Percentiles rank a stretch among this genome's conserved stretches.
These are phyloP conservation scores for Diaporthe destruens DNA, from an alignment of 2,329 filamentous ascomycete genomes.

Conservation along the genomic window DNA sequence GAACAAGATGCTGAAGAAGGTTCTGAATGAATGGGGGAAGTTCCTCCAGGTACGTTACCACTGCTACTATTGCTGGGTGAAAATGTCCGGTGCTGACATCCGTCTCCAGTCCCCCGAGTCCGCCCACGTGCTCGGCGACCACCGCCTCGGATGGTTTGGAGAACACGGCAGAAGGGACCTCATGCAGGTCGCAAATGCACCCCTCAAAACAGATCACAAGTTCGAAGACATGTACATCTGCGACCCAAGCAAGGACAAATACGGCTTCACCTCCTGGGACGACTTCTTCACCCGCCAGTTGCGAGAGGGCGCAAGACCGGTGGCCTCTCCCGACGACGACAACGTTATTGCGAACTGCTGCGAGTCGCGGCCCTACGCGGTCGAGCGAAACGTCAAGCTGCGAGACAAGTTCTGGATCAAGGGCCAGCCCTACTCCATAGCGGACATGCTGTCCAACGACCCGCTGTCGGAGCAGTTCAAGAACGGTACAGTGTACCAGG, in stretches of 20 bases:
- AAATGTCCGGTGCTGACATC: not conserved
- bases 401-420: constrained; percentile 78
- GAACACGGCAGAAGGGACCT: constrained; percentile 60
- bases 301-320: constrained; percentile 65
- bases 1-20: constrained; percentile 65
- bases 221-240: constrained; percentile 74
- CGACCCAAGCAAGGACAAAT: constrained; percentile 64
- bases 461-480: constrained; percentile 65
- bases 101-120: constrained; percentile 62
- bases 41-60: constrained; percentile 58
- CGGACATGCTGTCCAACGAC: constrained; percentile 73
- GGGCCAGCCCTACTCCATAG: constrained; percentile 74
- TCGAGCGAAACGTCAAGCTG: constrained; percentile 63
- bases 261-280: constrained; percentile 77
- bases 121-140: constrained; percentile 60
- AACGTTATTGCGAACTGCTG: constrained; percentile 71
- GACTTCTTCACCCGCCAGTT: constrained; percentile 75
- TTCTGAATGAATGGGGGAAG: constrained; percentile 69
- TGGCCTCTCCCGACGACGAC: constrained; percentile 68
- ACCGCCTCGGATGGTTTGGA: constrained; percentile 67
- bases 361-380: constrained; percentile 71
- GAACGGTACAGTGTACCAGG: constrained; percentile 77
- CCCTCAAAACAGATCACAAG: constrained; percentile 55
- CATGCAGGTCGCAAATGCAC: constrained; percentile 64
- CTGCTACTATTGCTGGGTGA: no score